Base-by-base conservation (phyloP, 192 early-diverging fungal species). In the Mortierella alpina region DNA sequence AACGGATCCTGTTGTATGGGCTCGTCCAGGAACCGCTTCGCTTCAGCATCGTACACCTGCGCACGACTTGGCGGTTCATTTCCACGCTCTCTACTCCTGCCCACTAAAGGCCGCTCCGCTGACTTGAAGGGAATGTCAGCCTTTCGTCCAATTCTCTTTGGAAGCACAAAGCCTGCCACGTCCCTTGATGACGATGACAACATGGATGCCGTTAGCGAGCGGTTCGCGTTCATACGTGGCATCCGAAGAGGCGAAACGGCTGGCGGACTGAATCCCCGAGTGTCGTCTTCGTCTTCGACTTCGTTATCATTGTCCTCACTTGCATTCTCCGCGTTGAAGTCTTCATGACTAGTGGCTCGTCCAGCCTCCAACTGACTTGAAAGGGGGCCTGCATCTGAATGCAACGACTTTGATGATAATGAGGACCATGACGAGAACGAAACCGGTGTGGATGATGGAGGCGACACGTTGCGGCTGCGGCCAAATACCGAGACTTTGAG, bases 401-500 rank as follows among this genome's bases (percentile, higher is more conserved):
- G 60, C 13, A 63, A 50, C 0, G 76, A 66, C 45, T 23, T 7
- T n/a, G 42, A 59, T 10, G 77, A 72, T 39, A 72, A 22, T 6
- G 77, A 68, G 10, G 66, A 68, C 14, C 40, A 52, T 0, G 75
- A 78, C 6, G 50, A 58, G n/a, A 52, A 59, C 10, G 74, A 68
- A 23, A 51, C 48, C 17, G 73, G 69, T 5, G 31, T 2, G 17
- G 66, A 50, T 11, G 64, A 67, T 9, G 57, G 54, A 15, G 41
- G 46, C 18, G 60, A 55, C n/a, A 50, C 48, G n/a, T 23, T 72
- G 10, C 66, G 11, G 50, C 65, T 31, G 31, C 31, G 57, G 10
- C 77, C 77, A 61, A 63, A 80, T 6, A 80, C 77, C 15, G 77
- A 80, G 39, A 72, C 70, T 54, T 72, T 80, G 22, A 80, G 59